These are phyloP conservation scores for Colletotrichum liriopes DNA, from an alignment of 2,329 filamentous ascomycete genomes.

Conservation along the genomic window DNA sequence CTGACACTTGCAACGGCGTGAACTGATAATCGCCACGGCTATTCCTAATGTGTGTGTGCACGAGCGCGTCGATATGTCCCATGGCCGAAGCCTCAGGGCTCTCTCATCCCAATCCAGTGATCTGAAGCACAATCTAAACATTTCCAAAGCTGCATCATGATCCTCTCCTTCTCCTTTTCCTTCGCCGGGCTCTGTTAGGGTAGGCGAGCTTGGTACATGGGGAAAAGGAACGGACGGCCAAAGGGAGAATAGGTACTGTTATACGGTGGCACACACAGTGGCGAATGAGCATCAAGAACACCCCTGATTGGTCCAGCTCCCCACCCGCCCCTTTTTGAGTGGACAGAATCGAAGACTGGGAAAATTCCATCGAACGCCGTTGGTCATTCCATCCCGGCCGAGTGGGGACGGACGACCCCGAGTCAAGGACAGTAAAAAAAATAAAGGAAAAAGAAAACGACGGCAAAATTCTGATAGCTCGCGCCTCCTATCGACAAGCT, in stretches of 20 bases:
- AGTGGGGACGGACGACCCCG: conserved; percentile 6
- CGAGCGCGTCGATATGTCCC: background rate
- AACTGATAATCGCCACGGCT: background rate
- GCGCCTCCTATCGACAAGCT: conserved; percentile 28
- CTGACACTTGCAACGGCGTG: background rate
- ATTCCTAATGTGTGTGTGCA: background rate
- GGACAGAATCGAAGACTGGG: background rate
- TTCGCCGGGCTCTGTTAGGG: too few species aligned
- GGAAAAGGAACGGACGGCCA: background rate
- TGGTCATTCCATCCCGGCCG: conserved; percentile 12
- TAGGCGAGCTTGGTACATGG: background rate
- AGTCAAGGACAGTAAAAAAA: conserved; percentile 13
- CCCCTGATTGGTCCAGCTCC: background rate
- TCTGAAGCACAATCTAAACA: background rate
- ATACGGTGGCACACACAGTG: too few species aligned
- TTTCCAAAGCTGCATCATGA: too few species aligned
- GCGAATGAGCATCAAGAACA: background rate
- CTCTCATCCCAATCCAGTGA: background rate
- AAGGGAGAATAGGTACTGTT: background rate
- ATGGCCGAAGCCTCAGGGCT: background rate
- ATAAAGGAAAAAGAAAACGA: conserved; percentile 1
- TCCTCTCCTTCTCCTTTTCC: too few species aligned
- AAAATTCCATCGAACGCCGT: conserved; percentile 15
- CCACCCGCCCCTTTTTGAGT: background rate
- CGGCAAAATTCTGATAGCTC: conserved; percentile 29